Evolutionary conservation across 495 filamentous ascomycete genomes (phyloP), one percentile per base, ranked within the genome.

Genomic region (Chaetomium tenue): DNA sequence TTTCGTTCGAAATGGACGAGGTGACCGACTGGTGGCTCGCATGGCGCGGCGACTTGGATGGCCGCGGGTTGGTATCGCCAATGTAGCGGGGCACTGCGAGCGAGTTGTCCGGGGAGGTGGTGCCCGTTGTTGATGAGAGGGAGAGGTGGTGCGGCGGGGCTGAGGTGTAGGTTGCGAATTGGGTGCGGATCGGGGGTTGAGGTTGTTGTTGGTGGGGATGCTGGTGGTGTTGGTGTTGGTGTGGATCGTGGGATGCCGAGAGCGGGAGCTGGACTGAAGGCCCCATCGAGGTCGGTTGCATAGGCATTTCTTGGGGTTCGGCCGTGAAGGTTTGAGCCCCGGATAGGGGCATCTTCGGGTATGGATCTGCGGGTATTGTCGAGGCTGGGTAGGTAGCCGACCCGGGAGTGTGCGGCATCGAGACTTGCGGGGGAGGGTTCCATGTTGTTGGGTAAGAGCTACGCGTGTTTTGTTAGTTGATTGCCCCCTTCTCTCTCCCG

Each of bases 41-140:
- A 66, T 83, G 81, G 20, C 83, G 75, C 11, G 83, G 81, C 59
- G 77, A 81, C 68, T 85, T 85, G 51, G 80, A 70, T 20, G 83
- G 83, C 16, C 83, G 77, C 16, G 82, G 81, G 66, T 85, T 84
- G 61, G 71, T 78, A 67, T 83, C 42, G 40, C 42, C 81, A 33
- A 84, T 75, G 67, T 82, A 83, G 59, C 79, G 74, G 25, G 77
- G 76, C 39, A 80, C 72, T 66, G 75, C 78, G 61, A 81, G 72
- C 44, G 72, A 71, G 68, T 71, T 72, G 68, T 77, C 71, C 6
- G 74, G 68, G 25, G 40, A n/a, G n/a, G 54, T n/a, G 40, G 40
- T 28, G 42, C 26, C 39, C 11, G 52, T 23, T 18, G 78, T 75
- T 7, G 77, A 75, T 18, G 79, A 68, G 25, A 79, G 71, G n/a